A percentile compares a stretch with the other conserved stretches of the same genome.
phyloP scores from a whole-genome alignment of 805 yeast species.

The Yamadazyma akitaensis region DNA sequence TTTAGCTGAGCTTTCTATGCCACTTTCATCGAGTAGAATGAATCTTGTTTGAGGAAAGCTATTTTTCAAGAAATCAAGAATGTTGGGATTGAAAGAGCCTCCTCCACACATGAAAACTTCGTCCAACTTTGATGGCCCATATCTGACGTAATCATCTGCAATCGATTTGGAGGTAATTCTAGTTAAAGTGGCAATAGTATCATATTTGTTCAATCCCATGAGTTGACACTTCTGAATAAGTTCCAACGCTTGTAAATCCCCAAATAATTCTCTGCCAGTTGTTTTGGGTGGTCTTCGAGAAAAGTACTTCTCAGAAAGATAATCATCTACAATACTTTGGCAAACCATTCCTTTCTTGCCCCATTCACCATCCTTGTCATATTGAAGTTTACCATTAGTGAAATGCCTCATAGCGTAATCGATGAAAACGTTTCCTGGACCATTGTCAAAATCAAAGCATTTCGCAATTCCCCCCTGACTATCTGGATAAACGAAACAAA shows the following conservation, averaged over 20 bases:
- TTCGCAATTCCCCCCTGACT: conserved; percentile 19
- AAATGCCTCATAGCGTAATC: conserved; percentile 24
- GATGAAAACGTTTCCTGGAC: conserved; percentile 25
- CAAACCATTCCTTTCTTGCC: conserved; percentile 20
- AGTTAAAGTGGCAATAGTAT: conserved; percentile 21
- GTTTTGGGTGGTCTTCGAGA: conserved; percentile 19
- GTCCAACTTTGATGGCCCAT: conserved; percentile 15
- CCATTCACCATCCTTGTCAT: conserved; percentile 21
- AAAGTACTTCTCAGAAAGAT: conserved; percentile 17
- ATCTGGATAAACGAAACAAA: conserved; percentile 20
- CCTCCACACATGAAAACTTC: conserved; percentile 24
- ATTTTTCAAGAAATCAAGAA: conserved; percentile 14
- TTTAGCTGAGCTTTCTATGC: conserved; percentile 13
- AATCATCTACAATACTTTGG: conserved; percentile 19
- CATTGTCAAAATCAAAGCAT: conserved; percentile 21
- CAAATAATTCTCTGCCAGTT: conserved; percentile 24
- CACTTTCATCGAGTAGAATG: conserved; percentile 13
- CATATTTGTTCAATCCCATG: conserved; percentile 17
- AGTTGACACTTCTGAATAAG: conserved; percentile 7
- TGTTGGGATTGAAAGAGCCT: conserved; percentile 22
- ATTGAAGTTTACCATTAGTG: conserved; percentile 17
- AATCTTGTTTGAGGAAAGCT: conserved; percentile 18
- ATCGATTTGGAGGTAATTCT: conserved; percentile 23
- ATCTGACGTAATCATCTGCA: conserved; percentile 17
- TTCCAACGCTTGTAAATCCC: conserved; percentile 17